These are phyloP conservation scores for Goniomonas avonlea DNA, from an alignment of 78 protist species.

Conservation along the genomic window DNA sequence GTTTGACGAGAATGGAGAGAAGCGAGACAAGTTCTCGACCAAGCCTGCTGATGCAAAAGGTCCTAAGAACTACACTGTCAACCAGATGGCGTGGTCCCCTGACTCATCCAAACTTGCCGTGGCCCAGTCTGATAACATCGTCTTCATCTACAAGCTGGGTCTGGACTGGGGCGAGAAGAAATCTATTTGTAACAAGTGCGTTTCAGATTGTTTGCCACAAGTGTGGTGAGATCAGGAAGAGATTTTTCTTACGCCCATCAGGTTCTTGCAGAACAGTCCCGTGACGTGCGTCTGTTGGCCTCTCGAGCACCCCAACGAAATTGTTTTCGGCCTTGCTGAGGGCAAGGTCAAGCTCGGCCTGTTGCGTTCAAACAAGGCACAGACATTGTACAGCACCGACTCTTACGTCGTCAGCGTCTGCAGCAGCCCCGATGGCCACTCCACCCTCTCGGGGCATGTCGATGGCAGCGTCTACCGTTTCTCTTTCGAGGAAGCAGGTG, in stretches of 20 bases:
- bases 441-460: slow-evolving; percentile 31
- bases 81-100: slow-evolving; percentile 74
- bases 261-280: slow-evolving; percentile 40
- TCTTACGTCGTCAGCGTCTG: slow-evolving; percentile 33
- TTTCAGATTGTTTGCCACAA: too few species aligned
- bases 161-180: slow-evolving; percentile 75
- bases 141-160: slow-evolving; percentile 78
- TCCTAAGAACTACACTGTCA: slow-evolving; percentile 41
- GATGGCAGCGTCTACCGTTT: slow-evolving; percentile 32
- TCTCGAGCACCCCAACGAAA: slow-evolving; percentile 28
- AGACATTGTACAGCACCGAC: slow-evolving; percentile 45
- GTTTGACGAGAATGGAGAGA: slow-evolving; percentile 66
- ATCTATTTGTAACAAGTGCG: slow-evolving; percentile 75
- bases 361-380: slow-evolving; percentile 44
- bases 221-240: too few species aligned
- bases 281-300: slow-evolving; percentile 77
- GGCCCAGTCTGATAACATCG: slow-evolving; percentile 76
- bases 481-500: slow-evolving; percentile 17
- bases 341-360: slow-evolving; percentile 33
- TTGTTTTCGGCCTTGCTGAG: slow-evolving; percentile 44
- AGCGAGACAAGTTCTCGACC: slow-evolving; percentile 60
- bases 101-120: slow-evolving; percentile 71
- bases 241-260: too few species aligned
- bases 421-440: slow-evolving; percentile 35
- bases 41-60: slow-evolving; percentile 49